Base-by-base conservation (phyloP, 2,329 filamentous ascomycete genomes). In the Neocatenulostroma microsporum region DNA sequence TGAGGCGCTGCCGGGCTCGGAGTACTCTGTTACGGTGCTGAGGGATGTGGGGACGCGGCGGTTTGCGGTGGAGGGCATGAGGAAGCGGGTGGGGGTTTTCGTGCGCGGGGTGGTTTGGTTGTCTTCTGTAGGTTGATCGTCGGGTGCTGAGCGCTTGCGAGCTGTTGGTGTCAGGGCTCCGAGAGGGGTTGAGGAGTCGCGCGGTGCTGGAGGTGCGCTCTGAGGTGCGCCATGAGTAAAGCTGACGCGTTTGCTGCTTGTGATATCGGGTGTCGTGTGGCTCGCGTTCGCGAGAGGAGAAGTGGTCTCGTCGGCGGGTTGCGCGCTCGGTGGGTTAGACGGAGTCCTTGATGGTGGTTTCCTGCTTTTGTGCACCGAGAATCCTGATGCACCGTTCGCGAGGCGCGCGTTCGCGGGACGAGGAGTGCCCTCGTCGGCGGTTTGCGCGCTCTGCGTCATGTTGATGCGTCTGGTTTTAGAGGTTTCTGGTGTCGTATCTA, bases 11-110 rank as follows among this genome's bases (percentile, higher is more conserved):
- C 19, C 20, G n/a, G 25, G 26, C 40, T 54, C 51, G 11, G 45
- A 45, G 28, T 47, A 41, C 30, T 54, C 51, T 17, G 43, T 44
- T 29, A 54, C 52, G 21, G 49, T 45, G 17, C 39, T 40, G 23
- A 54, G 45, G 10, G 39, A 37, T 20, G 44, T 42, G 18, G 36
- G 31, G 11, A 36, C 36, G 13, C 29, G 34, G 10, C 27, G 28
- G 36, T 40, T 40, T 21, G 28, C 39, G 30, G 45, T 17, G 24
- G 39, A 30, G n/a, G 28, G 41, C 34, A 37, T 37, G 5, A 37
- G 25, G 34, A 37, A 34, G 9, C 15, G 19, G 34, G 35, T 41
- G 17, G 42, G 46, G 14, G 40, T 43, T 34, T 41, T 40, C 26
- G 15, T 32, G 31, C 24, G 30, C 24, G 30, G 33, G 23, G 34